Evolutionary conservation across 1,284 basidiomycete species (phyloP).

Genomic region (Bondarzewia mesenterica): DNA sequence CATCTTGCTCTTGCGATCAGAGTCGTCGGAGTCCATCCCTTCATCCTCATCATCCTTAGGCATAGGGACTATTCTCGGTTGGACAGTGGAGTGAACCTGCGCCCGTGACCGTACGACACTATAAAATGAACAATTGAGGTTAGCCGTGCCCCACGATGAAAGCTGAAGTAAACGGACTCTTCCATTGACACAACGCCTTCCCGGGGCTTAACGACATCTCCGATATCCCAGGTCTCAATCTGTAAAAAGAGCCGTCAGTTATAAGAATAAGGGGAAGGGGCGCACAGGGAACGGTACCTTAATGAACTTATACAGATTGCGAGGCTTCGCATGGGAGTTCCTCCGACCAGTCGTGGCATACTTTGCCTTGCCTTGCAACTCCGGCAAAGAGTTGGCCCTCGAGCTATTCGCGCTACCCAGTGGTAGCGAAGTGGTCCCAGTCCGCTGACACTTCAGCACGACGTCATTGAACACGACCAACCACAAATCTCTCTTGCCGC

Average conservation of each 20-base stretch:
- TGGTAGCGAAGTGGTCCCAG: constrained; percentile 83
- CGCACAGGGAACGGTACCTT: constrained; percentile 42
- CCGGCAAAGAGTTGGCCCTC: constrained; percentile 67
- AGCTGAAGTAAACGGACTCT: constrained; percentile 49
- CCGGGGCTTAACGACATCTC: constrained; percentile 59
- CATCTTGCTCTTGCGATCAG: constrained; percentile 84
- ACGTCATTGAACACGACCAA: constrained; percentile 94
- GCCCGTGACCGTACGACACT: constrained; percentile 65
- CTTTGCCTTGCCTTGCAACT: constrained; percentile 72
- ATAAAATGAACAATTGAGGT: constrained; percentile 12
- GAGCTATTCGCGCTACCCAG: constrained; percentile 67
- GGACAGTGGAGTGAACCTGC: constrained; percentile 44
- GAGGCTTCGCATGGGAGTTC: constrained; percentile 66
- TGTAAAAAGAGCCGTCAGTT: constrained; percentile 21
- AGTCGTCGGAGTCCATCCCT: constrained; percentile 67
- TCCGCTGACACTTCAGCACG: constrained; percentile 83
- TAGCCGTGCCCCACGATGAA: constrained; percentile 3
- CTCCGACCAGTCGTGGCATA: constrained; percentile 71
- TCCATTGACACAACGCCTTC: constrained; percentile 78
- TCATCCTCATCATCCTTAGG: constrained; percentile 51
- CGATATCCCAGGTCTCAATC: constrained; percentile 88
- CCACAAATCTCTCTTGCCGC: constrained; percentile 86
- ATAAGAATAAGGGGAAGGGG: no score
- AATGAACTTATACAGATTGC: constrained; percentile 86
- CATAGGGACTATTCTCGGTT: constrained; percentile 64